Evolutionary conservation across 768 basidiomycete species (phyloP).

Genomic region (Aureoboletus auriporus): DNA sequence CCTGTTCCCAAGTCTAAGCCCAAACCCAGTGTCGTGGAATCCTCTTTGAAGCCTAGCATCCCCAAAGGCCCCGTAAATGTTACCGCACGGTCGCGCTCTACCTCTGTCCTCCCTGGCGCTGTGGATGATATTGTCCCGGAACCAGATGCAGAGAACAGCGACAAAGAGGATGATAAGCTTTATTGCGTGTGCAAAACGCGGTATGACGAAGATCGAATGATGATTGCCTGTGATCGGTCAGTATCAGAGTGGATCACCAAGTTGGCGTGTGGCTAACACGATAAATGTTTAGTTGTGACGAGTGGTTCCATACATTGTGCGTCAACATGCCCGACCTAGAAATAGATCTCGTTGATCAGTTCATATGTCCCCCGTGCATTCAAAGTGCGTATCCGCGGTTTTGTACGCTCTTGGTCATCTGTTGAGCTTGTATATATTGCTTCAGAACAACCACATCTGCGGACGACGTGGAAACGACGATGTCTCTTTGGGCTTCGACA

Average conservation of each 20-base stretch:
- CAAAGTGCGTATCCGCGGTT: constrained; percentile 49
- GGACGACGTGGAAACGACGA: constrained; percentile 77
- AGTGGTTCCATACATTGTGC: constrained; percentile 91
- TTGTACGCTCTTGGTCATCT: background rate
- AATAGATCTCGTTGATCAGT: constrained; percentile 88
- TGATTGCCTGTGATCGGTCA: constrained; percentile 93
- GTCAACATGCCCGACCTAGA: constrained; percentile 77
- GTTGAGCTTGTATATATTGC: background rate
- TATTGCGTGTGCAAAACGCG: constrained; percentile 87
- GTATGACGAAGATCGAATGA: constrained; percentile 83
- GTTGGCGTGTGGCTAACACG: background rate
- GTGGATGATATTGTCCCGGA: constrained; percentile 43
- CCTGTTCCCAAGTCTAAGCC: constrained; percentile 27
- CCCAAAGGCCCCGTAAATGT: constrained; percentile 25
- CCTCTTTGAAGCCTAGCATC: constrained; percentile 13
- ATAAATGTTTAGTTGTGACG: constrained; percentile 66
- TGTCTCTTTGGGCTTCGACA: constrained; percentile 70
- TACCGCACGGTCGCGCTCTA: constrained; percentile 58
- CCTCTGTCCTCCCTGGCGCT: constrained; percentile 59
- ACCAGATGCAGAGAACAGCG: constrained; percentile 43
- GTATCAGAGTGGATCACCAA: constrained; percentile 22
- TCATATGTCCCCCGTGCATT: constrained; percentile 81
- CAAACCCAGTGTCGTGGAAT: constrained; percentile 10
- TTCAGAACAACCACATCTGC: constrained; percentile 56
- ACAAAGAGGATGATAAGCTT: constrained; percentile 50